Evolutionary conservation across 163 green algal species (phyloP), one percentile per base, ranked within the genome.

Genomic region (Trebouxia gelatinosa): DNA sequence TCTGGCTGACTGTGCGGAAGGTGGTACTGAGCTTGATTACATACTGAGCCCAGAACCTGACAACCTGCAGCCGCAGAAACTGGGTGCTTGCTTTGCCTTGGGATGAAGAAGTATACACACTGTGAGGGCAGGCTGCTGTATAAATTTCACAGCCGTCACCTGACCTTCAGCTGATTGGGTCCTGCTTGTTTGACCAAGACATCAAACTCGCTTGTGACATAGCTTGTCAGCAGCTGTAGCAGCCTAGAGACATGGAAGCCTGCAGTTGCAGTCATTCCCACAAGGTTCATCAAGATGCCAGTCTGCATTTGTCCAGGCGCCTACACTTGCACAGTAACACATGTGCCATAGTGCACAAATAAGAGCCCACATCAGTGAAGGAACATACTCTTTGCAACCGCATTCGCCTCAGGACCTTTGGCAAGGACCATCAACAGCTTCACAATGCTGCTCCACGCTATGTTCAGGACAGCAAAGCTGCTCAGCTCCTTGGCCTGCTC

Each of bases 391-490:
- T 32, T 13, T 50, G 37, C 38, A 48, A 72, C 13, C 5, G 17
- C 1, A 9, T 28, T 1, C 35, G 50, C 35, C 3, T 72, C 35
- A 23, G 64, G 35, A 4, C 23, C 5, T 35, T 40, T 17, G 23
- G 82, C 78, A 29, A 87, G 58, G 3, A 51, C 57, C 34, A 54
- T 19, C 83, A 84, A 80, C 51, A 83, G 62, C 50, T 40, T 72
- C 31, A 77, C 70, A 51, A 87, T 39, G n/a, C 83, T 70, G 38
- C 46, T 77, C 83, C 83, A 87, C 17, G 86, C 61, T 31, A 77
- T 28, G 35, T 87, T 87, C 11, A 85, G 75, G 32, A 87, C 64
- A 9, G 75, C 80, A 75, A 87, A 87, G 76, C 79, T 83, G 37
- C 80, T 58, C 35, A 87, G 59, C 34, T 74, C 64, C 6, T 74